Percentiles rank a stretch among this genome's conserved stretches.
phyloP scores from a whole-genome alignment of 225 moss, liverwort and hornwort genomes.

The Sphagnum contortum region DNA sequence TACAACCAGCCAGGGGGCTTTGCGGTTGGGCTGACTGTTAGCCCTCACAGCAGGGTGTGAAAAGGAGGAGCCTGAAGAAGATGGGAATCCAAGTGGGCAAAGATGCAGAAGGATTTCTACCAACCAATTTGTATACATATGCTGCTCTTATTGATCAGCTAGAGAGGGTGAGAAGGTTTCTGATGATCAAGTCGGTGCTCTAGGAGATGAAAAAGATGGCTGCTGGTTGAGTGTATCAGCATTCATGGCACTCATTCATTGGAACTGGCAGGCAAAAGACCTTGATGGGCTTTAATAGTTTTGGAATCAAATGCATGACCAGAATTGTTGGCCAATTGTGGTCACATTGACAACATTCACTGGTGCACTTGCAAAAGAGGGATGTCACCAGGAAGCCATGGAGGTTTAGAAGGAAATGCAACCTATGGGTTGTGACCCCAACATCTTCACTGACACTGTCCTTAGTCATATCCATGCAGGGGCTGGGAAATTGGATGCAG shows the following conservation, averaged over 20 bases:
- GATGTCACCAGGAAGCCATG: constrained; percentile 39
- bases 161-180: constrained; percentile 35
- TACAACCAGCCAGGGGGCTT: constrained; percentile 8
- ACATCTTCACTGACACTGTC: constrained; percentile 73
- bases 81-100: constrained; percentile 58
- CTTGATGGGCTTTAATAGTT: constrained; percentile 30
- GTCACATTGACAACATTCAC: constrained; percentile 58
- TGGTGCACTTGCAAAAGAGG: constrained; percentile 40
- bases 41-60: constrained; percentile 54
- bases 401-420: constrained; percentile 56
- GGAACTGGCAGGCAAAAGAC: constrained; percentile 44
- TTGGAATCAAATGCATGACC: constrained; percentile 52
- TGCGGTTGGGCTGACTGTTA: constrained; percentile 35
- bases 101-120: constrained; percentile 25
- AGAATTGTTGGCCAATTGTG: constrained; percentile 39
- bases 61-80: constrained; percentile 47
- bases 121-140: constrained; percentile 56
- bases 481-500: constrained; percentile 62
- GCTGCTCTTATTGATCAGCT: constrained; percentile 50
- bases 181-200: constrained; percentile 35
- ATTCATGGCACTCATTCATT: constrained; percentile 50
- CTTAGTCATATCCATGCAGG: constrained; percentile 53
- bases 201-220: constrained; percentile 47
- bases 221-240: constrained; percentile 38
- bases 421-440: constrained; percentile 53